phyloP scores from a whole-genome alignment of 257 asterid genomes.

The Nicotiana paniculata region DNA sequence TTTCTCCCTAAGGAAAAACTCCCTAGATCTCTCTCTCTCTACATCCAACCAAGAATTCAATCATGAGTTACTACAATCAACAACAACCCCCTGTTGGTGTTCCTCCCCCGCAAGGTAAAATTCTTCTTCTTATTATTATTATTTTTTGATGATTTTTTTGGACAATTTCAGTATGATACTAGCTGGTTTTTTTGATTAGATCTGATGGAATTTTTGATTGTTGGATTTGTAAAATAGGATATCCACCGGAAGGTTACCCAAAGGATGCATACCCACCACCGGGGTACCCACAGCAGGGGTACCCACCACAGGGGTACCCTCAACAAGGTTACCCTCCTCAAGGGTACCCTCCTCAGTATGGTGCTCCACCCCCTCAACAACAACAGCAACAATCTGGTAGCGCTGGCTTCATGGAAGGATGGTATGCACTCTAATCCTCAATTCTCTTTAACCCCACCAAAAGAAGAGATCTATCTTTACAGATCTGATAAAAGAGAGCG shows the following conservation, averaged over 20 bases:
- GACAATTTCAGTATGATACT: neutral
- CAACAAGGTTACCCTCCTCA: slow-evolving; percentile 51
- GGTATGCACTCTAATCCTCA: slow-evolving; percentile 18
- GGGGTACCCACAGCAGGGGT: slow-evolving; percentile 62
- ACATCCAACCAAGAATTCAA: neutral
- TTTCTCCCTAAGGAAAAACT: neutral
- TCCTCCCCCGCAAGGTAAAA: slow-evolving; percentile 66
- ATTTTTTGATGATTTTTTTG: neutral
- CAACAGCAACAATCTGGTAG: slow-evolving; percentile 37
- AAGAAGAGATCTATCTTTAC: no score
- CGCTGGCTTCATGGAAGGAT: slow-evolving; percentile 55
- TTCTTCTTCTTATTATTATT: neutral
- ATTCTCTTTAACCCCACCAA: no score
- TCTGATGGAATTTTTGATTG: neutral
- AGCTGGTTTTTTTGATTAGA: neutral
- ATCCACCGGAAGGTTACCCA: slow-evolving; percentile 66
- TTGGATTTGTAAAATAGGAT: slow-evolving; percentile 26
- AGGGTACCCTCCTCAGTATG: slow-evolving; percentile 36
- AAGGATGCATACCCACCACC: slow-evolving; percentile 73
- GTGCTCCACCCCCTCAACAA: slow-evolving; percentile 45
- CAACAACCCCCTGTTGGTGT: slow-evolving; percentile 62
- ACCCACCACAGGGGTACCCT: slow-evolving; percentile 31
- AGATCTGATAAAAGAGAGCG: no score
- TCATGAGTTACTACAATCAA: slow-evolving; percentile 70
- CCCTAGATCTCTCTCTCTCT: neutral